phyloP scores from a whole-genome alignment of 2,329 filamentous ascomycete species.

The Fusarium oligoseptatum region DNA sequence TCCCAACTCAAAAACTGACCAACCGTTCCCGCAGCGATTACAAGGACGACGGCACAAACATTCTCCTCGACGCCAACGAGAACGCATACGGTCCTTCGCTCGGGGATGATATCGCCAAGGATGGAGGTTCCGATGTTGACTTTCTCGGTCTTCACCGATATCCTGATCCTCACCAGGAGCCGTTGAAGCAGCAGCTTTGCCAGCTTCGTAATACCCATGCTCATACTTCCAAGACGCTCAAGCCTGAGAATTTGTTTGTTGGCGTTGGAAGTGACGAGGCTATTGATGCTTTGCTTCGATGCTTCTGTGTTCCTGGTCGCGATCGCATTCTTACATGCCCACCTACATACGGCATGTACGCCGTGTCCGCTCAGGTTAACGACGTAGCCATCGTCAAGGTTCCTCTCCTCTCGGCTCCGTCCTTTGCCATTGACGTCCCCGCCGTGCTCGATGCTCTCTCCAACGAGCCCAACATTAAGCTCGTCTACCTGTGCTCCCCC shows the following conservation, averaged over 20 bases:
- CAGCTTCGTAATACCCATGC: constrained; percentile 85
- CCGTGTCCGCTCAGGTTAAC: constrained; percentile 93
- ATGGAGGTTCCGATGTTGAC: constrained; percentile 67
- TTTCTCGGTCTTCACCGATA: constrained; percentile 90
- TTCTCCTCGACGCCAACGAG: constrained; percentile 97
- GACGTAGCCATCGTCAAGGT: constrained; percentile 89
- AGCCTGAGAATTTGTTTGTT: constrained; percentile 89
- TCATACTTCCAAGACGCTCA: constrained; percentile 80
- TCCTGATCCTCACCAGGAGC: constrained; percentile 92
- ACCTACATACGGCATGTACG: constrained; percentile 99
- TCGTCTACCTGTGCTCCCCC: constrained; percentile 93
- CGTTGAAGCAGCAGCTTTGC: constrained; percentile 90
- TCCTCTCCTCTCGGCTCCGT: constrained; percentile 79
- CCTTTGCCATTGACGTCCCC: constrained; percentile 80
- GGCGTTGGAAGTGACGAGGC: constrained; percentile 97
- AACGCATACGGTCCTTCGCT: constrained; percentile 94
- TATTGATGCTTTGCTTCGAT: constrained; percentile 92
- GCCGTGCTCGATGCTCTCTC: constrained; percentile 77
- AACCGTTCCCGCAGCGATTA: constrained; percentile 78
- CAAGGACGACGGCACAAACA: constrained; percentile 96
- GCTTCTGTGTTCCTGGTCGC: constrained; percentile 88
- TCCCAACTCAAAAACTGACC: constrained; percentile 27
- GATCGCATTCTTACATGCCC: constrained; percentile 96
- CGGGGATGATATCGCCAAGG: constrained; percentile 56
- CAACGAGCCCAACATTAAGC: constrained; percentile 75